Evolutionary conservation across 2,329 filamentous ascomycete genomes (phyloP), one percentile per base, ranked within the genome.

Genomic region (Alternaria rosae): DNA sequence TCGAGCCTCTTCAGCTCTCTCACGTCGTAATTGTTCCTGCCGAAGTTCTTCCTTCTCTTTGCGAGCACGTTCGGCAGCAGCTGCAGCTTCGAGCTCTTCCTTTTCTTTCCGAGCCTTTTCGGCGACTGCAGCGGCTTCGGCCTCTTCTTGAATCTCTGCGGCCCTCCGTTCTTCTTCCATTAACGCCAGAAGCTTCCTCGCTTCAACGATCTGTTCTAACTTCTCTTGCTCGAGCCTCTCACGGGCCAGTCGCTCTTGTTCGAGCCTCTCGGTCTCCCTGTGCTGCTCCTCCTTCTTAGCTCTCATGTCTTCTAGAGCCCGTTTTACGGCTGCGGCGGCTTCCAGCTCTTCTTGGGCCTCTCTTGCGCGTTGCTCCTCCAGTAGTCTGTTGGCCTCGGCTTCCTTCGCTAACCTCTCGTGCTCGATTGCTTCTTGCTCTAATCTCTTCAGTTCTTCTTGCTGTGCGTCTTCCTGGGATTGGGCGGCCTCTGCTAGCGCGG

Each of bases 151-250:
- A 13, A 38, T 30, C 28, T 62, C 59, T 23, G 12, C 51, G 3
- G 44, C 59, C 20, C 38, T 50, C 30, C 57, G 42, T 54, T 62
- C 59, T 53, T 59, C 50, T 23, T 62, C 59, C 59, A 62, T 62
- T 4, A 43, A 23, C 25, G 35, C 55, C 28, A 62, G 23, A 53
- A 61, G 54, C 42, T 57, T 58, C 54, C 50, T 61, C 17, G 59
- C 55, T 45, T 61, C 58, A 11, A 50, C 43, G 20, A 61, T 28
- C 44, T 61, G 58, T 41, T 66, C 60, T 10, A 64, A 21, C 20
- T 54, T 59, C n/a, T 62, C 54, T 21, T 55, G 43, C 28, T 68
- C 64, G n/a, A 48, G n/a, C 38, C 23, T 42, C 17, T 66, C 62
- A 12, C 55, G 51, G 20, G 54, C 45, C 20, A 35, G 3, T 8